phyloP scores from a whole-genome alignment of 805 yeast species.

The Saturnispora besseyi region DNA sequence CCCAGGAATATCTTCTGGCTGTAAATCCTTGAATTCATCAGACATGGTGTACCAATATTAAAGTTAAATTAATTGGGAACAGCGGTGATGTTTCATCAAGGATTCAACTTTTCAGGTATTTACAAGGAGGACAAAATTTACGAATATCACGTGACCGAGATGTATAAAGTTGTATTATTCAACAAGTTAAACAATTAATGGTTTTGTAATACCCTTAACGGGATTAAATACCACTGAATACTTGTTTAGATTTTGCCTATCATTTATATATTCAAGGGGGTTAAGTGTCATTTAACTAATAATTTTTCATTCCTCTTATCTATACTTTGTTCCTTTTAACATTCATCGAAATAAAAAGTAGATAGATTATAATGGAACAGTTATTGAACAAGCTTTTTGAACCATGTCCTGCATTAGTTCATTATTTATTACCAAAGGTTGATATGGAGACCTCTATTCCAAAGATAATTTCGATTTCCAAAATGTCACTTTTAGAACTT shows the following conservation, averaged over 20 bases:
- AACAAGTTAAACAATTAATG: not conserved
- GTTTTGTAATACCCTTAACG: not conserved
- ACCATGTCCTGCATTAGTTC: constrained; percentile 44
- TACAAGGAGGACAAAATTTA: not conserved
- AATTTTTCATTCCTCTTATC: not conserved
- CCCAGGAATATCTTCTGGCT: constrained; percentile 54
- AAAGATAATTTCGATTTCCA: constrained; percentile 19
- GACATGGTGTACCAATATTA: constrained; percentile 2
- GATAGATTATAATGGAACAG: not conserved
- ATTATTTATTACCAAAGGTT: constrained; percentile 26
- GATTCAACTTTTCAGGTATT: not conserved
- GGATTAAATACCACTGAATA: too few relatives aligned
- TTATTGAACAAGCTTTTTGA: constrained; percentile 45
- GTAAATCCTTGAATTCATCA: constrained; percentile 40
- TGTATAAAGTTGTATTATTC: too few relatives aligned
- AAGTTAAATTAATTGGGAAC: too few relatives aligned
- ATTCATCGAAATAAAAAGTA: not conserved
- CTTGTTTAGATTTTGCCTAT: too few relatives aligned
- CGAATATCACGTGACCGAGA: not conserved
- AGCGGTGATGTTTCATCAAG: too few relatives aligned
- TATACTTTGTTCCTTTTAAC: not conserved
- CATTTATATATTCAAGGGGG: too few relatives aligned
- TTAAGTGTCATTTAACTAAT: too few relatives aligned
- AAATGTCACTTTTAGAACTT: constrained; percentile 8
- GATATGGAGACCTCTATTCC: constrained; percentile 18